phyloP scores from a whole-genome alignment of 2,329 filamentous ascomycete genomes.

The Clonostachys chloroleuca region DNA sequence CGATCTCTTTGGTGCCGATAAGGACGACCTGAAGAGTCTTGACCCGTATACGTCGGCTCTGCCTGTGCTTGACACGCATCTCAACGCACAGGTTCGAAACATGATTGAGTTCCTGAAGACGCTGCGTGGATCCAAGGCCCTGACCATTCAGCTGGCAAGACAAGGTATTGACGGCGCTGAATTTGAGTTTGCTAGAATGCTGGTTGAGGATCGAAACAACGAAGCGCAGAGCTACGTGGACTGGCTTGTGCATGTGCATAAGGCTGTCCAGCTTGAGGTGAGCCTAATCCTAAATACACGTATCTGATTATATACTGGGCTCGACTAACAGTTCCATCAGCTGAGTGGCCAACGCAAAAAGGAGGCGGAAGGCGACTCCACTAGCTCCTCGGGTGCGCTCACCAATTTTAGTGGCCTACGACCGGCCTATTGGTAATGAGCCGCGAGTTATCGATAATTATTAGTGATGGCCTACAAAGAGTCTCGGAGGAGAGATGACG shows the following conservation, averaged over 20 bases:
- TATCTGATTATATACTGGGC: background rate
- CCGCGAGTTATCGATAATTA: too few species aligned
- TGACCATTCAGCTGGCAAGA: conserved; percentile 84
- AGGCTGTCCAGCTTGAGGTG: conserved; percentile 86
- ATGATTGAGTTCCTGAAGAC: conserved; percentile 81
- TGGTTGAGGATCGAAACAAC: conserved; percentile 94
- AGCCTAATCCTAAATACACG: conserved; percentile 16
- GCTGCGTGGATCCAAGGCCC: conserved; percentile 78
- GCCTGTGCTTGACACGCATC: conserved; percentile 82
- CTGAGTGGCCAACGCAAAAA: conserved; percentile 68
- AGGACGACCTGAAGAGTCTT: conserved; percentile 64
- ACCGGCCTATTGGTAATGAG: conserved; percentile 54
- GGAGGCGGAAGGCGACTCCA: conserved; percentile 47
- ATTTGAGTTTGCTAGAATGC: conserved; percentile 87
- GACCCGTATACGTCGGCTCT: conserved; percentile 78
- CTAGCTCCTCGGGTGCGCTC: conserved; percentile 29
- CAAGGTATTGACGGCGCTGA: conserved; percentile 94
- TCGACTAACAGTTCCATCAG: conserved; percentile 26
- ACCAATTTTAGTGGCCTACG: conserved; percentile 55
- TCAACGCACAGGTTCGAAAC: conserved; percentile 94
- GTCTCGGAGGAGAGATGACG: too few species aligned
- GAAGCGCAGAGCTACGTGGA: conserved; percentile 98
- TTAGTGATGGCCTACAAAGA: too few species aligned
- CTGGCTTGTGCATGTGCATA: conserved; percentile 94
- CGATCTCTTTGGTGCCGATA: conserved; percentile 82